Conservation (phyloP, 331 rosid genomes). For the Telfairia occidentalis region DNA sequence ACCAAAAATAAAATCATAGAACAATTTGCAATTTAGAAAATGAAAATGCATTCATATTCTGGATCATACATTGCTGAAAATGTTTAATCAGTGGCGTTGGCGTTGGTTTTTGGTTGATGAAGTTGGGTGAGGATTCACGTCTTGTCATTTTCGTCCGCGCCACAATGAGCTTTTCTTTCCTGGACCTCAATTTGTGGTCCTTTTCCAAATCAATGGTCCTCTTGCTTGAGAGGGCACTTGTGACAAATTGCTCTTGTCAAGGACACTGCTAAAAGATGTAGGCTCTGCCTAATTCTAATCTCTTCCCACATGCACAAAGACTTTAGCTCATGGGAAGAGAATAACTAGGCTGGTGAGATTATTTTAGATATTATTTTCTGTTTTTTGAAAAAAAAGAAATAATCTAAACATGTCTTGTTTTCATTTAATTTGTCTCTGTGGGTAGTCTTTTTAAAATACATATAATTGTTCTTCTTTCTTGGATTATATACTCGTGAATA, state of each 20-base stretch:
- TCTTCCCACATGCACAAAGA: slow-evolving; percentile 1
- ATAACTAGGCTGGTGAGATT: slow-evolving; percentile 6
- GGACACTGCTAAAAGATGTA: slow-evolving; percentile 1
- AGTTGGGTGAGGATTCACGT: slow-evolving; percentile 40
- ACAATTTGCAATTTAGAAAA: neutral
- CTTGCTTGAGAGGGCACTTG: neutral
- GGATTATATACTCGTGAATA: neutral
- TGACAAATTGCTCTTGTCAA: slow-evolving; percentile 7
- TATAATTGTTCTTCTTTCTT: neutral
- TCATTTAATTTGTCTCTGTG: neutral
- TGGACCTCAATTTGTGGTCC: slow-evolving; percentile 16
- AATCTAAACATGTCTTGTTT: neutral
- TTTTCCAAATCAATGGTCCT: slow-evolving; percentile 12
- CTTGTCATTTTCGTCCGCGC: slow-evolving; percentile 49
- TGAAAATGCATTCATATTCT: neutral
- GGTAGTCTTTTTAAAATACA: neutral
- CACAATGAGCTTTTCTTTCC: slow-evolving; percentile 28
- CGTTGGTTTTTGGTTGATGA: slow-evolving; percentile 18
- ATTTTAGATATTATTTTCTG: neutral
- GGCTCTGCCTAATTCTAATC: slow-evolving; percentile 4
- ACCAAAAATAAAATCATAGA: neutral
- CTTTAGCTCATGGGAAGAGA: slow-evolving; percentile 3
- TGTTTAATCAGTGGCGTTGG: slow-evolving; percentile 1
- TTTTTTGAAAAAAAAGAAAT: neutral
- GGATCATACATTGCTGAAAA: neutral